Evolutionary conservation across 352 stramenopile genomes (phyloP).

Genomic region (Phytophthora niederhauseri): DNA sequence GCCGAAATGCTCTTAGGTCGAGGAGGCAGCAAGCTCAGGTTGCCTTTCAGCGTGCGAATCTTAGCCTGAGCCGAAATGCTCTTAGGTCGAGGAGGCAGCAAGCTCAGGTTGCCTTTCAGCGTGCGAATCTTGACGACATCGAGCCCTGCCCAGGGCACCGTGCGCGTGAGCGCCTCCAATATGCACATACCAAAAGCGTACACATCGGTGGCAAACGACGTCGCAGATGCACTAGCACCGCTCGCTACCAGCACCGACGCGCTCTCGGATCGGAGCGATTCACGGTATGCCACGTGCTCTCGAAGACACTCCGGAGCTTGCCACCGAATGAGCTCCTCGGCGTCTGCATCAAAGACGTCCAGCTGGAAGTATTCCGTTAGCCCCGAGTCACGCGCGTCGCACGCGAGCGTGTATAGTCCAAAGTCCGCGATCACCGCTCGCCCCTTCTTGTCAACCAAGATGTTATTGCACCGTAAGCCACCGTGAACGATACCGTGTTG

Average conservation of each 20-base stretch:
- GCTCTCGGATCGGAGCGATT: constrained; percentile 33
- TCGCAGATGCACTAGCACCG: constrained; percentile 26
- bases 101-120: constrained; percentile 56
- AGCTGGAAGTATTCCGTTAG: constrained; percentile 41
- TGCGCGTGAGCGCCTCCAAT: constrained; percentile 60
- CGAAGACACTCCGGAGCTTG: constrained; percentile 67
- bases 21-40: constrained; percentile 54
- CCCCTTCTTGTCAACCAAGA: constrained; percentile 74
- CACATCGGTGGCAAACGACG: constrained; percentile 58
- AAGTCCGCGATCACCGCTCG: constrained; percentile 66
- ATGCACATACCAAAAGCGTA: constrained; percentile 87
- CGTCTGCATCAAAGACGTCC: constrained; percentile 41
- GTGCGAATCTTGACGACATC: constrained; percentile 54
- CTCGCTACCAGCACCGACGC: constrained; percentile 20
- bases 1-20: constrained; percentile 47
- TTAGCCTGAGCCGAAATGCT: constrained; percentile 45
- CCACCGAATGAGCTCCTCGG: constrained; percentile 65
- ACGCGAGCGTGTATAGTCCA: constrained; percentile 50
- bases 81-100: constrained; percentile 58
- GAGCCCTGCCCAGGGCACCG: constrained; percentile 54
- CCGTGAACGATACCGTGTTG: constrained; percentile 58
- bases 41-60: constrained; percentile 62
- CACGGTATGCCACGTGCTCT: constrained; percentile 39
- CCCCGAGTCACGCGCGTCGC: constrained; percentile 43
- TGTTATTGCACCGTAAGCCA: constrained; percentile 66